Evolutionary conservation across 495 filamentous ascomycete species (phyloP), one percentile per base, ranked within the genome.

Genomic region (Immersiella caudata): DNA sequence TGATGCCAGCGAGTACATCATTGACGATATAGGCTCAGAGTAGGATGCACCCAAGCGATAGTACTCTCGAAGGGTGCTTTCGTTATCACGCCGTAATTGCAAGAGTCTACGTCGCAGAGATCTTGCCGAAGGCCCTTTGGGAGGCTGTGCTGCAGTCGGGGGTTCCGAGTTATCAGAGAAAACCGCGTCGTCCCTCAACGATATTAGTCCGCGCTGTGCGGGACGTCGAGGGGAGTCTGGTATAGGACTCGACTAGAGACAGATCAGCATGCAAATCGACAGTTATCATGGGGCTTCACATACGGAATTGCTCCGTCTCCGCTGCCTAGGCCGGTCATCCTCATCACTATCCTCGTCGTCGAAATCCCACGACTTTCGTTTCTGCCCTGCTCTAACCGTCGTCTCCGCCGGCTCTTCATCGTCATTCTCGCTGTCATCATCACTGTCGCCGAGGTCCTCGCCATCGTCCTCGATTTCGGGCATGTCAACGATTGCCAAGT

Each of bases 1-100:
- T 1, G 93, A 97, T 20, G 94, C 95, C 6, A 99, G 84, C 2
- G 93, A 96, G 79, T 98, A 99, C 67, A 99, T 81, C 73, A 99
- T 86, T 0, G 92, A 93, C 0, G 93, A 96, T 65, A 98, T 92
- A 26, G 95, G 95, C 73, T 98, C 96, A 2, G 93, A 93, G 74
- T 96, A 97, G 22, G 93, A 94, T 14, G 92, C 89, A 52, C 95
- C 95, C 14, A 92, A 81, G 6, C 87, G 83, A 77, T 97, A 97
- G 78, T 99, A 99, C 55, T 82, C 82, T 18, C 88, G 84, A 46
- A 98, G 78, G 9, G 91, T 84, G 5, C 75, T 74, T 70, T 94
- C 90, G 70, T 97, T 86, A 74, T 94, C 91, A 60, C 86, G 83
- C 54, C 91, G 90, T 65, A 97, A 80, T 40, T 86, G 86, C 18